Base-by-base conservation (phyloP, 352 stramenopile genomes). In the Pythium chondricola region DNA sequence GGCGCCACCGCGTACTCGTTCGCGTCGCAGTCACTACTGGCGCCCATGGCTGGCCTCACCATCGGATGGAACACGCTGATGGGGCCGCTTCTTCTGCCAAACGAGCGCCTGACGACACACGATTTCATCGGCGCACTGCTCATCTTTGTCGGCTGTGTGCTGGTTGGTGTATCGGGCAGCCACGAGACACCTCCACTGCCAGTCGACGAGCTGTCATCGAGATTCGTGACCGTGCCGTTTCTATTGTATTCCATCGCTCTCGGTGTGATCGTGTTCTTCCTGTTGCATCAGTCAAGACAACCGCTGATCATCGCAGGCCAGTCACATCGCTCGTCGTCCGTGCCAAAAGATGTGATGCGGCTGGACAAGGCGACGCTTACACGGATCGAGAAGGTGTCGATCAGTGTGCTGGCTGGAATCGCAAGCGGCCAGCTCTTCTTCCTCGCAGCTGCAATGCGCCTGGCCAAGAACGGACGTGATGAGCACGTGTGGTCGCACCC, bases 1-100 rank as follows among this genome's bases (percentile, higher is more conserved):
- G 75, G 65, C 11, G 68, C 78, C 2, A 49, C 83, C 9, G 77
- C 76, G 22, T 88, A 87, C 54, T 84, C 74, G 46, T 92, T 89
- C 41, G 80, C 80, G 18, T 82, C 80, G 21, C 80, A 88, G 56
- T 92, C 80, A 38, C 61, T 92, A 13, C 60, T 92, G 14, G 77
- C 80, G n/a, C 80, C 80, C 0, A 92, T 92, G 80, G 77, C 74
- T 10, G 80, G 80, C 1, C 69, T 92, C 40, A 88, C 77, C 8
- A 86, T 92, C 48, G 75, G 75, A 22, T 92, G 80, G 80, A 92
- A 92, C 58, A 88, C 78, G 37, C 62, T 89, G 21, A 70, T 92
- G 35, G 79, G 74, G 2, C 80, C 80, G 9, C 72, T 85, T 3
- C 39, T 92, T 24, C 58, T 92, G 16, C 74, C 76, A 6, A 68